Percentiles rank a stretch among this genome's conserved stretches.
Conservation (phyloP, 805 yeast genomes). For the Yamadazyma paraphyllophila region DNA sequence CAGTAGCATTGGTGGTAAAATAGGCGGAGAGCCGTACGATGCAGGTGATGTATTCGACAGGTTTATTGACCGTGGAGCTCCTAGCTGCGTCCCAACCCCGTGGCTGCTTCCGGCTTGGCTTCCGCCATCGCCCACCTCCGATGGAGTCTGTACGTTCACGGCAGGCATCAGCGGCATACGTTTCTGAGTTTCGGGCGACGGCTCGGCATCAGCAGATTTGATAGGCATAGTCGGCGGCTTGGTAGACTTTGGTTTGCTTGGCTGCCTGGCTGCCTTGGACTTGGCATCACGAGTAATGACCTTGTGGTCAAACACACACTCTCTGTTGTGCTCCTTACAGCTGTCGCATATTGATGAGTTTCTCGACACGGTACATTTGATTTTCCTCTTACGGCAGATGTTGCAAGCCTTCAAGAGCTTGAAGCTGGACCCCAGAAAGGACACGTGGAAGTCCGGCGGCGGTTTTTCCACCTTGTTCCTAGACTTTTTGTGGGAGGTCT, state of each 20-base stretch:
- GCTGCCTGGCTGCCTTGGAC: not conserved
- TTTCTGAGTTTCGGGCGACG: too few species aligned
- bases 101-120: too few species aligned
- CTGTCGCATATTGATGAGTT: slow-evolving; percentile 15
- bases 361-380: slow-evolving; percentile 15
- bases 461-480: too few species aligned
- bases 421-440: slow-evolving; percentile 11
- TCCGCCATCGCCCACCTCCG: too few species aligned
- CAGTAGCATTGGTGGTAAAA: not conserved
- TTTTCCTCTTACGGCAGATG: slow-evolving; percentile 19
- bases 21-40: not conserved
- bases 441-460: not conserved
- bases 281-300: slow-evolving; percentile 5
- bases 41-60: not conserved
- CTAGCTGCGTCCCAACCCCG: not conserved
- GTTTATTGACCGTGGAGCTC: not conserved
- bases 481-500: too few species aligned
- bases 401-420: slow-evolving; percentile 21
- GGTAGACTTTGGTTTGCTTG: not conserved
- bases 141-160: too few species aligned
- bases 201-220: not conserved
- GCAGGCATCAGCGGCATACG: too few species aligned
- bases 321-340: slow-evolving; percentile 15
- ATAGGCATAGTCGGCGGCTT: not conserved
- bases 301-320: slow-evolving; percentile 20